Evolutionary conservation across 306 rosid species (phyloP), one percentile per base, ranked within the genome.

Genomic region (Pueraria montana): DNA sequence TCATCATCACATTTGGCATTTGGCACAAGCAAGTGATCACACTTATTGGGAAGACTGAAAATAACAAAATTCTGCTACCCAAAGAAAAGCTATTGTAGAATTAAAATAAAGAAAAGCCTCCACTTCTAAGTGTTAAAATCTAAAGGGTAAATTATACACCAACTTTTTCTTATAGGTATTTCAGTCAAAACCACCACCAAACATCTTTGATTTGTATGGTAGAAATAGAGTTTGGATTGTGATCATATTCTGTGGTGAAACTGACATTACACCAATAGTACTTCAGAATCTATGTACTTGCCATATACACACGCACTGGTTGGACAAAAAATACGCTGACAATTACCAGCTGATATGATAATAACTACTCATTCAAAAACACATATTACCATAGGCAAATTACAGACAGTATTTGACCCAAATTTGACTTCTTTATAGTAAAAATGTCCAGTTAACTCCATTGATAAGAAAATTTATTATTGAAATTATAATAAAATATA

Each of bases 51-150:
- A 56, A 21, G 63, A 53, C 56, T 8, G 5, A 2, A 7, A 17
- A 7, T 17, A 53, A n/a, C 7, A 18, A 53, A 7, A n/a, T 20
- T 56, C 5, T 62, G 18, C 68, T 27, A 62, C 68, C 68, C 36
- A 61, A 21, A 59, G 24, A 8, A 62, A 36, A 10, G 53, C 23
- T 55, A 34, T 74, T 55, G 40, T 55, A 8, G 38, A 14, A 56
- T 34, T 53, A 20, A 34, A 56, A 32, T 14, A 53, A 74, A 74
- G 50, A 74, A 30, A 73, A 9, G n/a, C 20, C 59, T 52, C n/a
- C 38, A 11, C 66, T 74, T 16, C 59, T 59, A 42, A 40, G 38
- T 1, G 3, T 76, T 1, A 40, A 76, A 24, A 55, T 75, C 32
- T 40, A 4, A 38, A 16, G 30, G 12, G 58, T 5, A 76, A 59